phyloP scores from a whole-genome alignment of 345 rosid species.

The Toxicodendron radicans region DNA sequence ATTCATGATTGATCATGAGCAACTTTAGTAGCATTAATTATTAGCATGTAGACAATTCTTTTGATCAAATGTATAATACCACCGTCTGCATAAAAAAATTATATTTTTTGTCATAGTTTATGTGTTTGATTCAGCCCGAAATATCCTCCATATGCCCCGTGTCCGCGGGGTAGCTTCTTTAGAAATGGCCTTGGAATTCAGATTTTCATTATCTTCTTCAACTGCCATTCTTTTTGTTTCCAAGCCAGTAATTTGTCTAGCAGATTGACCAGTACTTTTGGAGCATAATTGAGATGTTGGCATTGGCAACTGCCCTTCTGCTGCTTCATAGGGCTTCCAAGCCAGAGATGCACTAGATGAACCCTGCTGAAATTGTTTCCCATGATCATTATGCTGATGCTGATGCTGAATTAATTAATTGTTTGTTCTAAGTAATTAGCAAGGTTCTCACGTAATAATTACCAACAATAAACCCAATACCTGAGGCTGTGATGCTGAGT shows the following conservation, averaged over 20 bases:
- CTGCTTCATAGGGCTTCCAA: neutral
- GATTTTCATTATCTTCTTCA: conserved; percentile 1
- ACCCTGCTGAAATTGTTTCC: neutral
- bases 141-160: conserved; percentile 5
- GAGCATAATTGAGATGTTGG: too few relatives aligned
- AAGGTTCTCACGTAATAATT: neutral
- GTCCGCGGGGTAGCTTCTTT: neutral
- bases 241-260: neutral
- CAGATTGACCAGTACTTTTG: neutral
- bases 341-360: too few relatives aligned
- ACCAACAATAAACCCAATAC: conserved; percentile 26
- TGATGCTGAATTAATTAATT: neutral
- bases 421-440: neutral
- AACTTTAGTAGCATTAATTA: too few relatives aligned
- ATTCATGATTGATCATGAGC: too few relatives aligned
- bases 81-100: too few relatives aligned
- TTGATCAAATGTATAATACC: too few relatives aligned
- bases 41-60: too few relatives aligned
- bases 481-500: conserved; percentile 45
- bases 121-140: neutral
- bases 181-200: neutral
- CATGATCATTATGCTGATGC: neutral
- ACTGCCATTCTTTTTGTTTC: neutral
- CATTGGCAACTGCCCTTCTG: neutral
- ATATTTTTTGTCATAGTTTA: too few relatives aligned